phyloP scores from a whole-genome alignment of 2,329 filamentous ascomycete genomes.

The Aspergillus pseudonomiae region DNA sequence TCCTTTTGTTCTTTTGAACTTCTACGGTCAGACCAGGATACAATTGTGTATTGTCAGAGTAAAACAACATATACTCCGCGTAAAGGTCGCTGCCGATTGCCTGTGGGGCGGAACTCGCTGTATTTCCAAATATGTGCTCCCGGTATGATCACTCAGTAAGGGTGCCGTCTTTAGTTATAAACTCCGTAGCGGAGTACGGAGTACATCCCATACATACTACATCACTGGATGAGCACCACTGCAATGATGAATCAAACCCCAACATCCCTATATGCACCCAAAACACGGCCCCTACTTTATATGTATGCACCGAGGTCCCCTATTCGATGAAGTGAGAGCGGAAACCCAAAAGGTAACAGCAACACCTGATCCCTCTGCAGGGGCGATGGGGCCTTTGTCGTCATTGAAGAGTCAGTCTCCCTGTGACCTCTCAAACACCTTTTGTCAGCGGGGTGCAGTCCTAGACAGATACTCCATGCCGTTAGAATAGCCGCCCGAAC shows the following conservation, averaged over 20 bases:
- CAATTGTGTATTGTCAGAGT: conserved; percentile 10
- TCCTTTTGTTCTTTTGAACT: not conserved
- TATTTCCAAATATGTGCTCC: conserved; percentile 37
- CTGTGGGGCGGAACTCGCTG: conserved; percentile 32
- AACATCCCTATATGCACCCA: not conserved
- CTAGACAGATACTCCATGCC: conserved; percentile 11
- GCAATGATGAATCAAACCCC: not conserved
- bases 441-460: conserved; percentile 22
- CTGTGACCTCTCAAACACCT: conserved; percentile 11
- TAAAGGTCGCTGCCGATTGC: conserved; percentile 26
- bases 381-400: conserved; percentile 15
- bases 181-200: conserved; percentile 13
- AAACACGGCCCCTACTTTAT: not conserved
- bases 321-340: not conserved
- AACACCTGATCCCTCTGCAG: not conserved
- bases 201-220: not conserved
- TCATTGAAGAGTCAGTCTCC: conserved; percentile 13
- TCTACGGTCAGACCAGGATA: not conserved
- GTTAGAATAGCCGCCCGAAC: conserved; percentile 13
- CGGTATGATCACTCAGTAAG: conserved; percentile 32
- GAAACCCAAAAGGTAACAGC: not conserved
- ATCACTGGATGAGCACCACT: conserved; percentile 1
- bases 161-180: conserved; percentile 8
- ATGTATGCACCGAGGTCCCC: not conserved
- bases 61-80: conserved; percentile 14